phyloP scores from a whole-genome alignment of 148 eudicot genomes.

The Persicaria maculosa region DNA sequence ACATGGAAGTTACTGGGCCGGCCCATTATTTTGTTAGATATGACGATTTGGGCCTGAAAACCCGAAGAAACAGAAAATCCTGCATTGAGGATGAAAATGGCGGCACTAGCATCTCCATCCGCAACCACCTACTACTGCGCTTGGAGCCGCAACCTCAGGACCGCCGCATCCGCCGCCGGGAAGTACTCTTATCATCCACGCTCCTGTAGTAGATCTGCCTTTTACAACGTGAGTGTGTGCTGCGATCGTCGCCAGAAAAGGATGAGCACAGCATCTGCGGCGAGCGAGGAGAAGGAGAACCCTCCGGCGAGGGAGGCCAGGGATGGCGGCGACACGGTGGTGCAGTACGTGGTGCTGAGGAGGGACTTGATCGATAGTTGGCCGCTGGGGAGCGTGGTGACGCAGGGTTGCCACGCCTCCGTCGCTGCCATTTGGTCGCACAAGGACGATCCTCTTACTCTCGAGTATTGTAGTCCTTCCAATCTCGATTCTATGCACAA shows the following conservation, averaged over 20 bases:
- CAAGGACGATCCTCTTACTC: constrained; percentile 60
- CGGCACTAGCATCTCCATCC: constrained; percentile 8
- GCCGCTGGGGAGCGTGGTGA: constrained; percentile 77
- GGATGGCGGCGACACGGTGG: constrained; percentile 34
- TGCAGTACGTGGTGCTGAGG: constrained; percentile 79
- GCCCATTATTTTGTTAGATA: not conserved
- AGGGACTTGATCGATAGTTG: constrained; percentile 69
- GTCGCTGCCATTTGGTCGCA: constrained; percentile 70
- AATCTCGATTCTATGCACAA: constrained; percentile 78
- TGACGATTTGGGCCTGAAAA: not conserved
- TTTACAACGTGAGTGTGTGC: not conserved
- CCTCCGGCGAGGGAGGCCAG: not conserved
- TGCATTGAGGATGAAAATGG: not conserved
- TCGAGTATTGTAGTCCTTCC: constrained; percentile 41
- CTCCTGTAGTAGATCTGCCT: not conserved
- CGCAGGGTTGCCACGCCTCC: constrained; percentile 91
- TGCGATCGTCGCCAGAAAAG: not conserved
- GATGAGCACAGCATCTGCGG: constrained; percentile 5
- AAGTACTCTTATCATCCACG: not conserved
- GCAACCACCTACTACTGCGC: constrained; percentile 1
- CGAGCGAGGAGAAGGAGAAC: not conserved
- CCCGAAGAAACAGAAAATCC: not conserved
- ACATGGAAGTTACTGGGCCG: not conserved
- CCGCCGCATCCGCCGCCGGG: not conserved
- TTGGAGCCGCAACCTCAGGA: constrained; percentile 8